Conservation (phyloP, 2,329 filamentous ascomycete species). For the Monilinia polystroma region DNA sequence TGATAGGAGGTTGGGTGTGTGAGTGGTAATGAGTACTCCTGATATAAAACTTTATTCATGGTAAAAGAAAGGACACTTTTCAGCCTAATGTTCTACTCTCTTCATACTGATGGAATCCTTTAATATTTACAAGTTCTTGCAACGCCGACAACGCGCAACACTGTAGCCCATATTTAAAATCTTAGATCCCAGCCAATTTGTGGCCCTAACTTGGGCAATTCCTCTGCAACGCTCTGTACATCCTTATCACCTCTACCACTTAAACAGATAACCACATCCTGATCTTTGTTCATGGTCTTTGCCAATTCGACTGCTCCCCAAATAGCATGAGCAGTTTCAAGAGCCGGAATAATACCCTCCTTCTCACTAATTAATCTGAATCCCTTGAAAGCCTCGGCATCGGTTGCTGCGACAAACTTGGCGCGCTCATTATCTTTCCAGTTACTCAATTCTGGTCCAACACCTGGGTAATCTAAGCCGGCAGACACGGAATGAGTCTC, state of each 20-base stretch:
- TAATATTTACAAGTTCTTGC: conserved; percentile 16
- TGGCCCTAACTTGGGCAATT: conserved; percentile 83
- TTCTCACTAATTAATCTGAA: conserved; percentile 83
- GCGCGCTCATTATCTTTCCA: conserved; percentile 93
- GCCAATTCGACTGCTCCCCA: conserved; percentile 86
- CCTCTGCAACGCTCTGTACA: conserved; percentile 95
- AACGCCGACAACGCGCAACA: background rate
- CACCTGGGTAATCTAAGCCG: conserved; percentile 94
- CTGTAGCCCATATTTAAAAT: conserved; percentile 46
- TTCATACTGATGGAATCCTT: background rate
- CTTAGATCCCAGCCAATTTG: conserved; percentile 75
- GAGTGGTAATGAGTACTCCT: too few relatives aligned
- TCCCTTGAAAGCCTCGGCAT: conserved; percentile 83
- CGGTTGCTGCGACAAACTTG: conserved; percentile 86
- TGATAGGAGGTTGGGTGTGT: background rate
- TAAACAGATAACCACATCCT: conserved; percentile 92
- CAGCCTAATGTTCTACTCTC: background rate
- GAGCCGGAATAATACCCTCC: conserved; percentile 94
- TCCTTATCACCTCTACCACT: conserved; percentile 97
- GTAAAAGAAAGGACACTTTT: background rate
- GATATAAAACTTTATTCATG: background rate
- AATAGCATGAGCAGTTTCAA: conserved; percentile 91
- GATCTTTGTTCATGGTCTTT: conserved; percentile 83
- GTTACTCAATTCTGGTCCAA: conserved; percentile 83
- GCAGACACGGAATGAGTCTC: conserved; percentile 97